phyloP scores from a whole-genome alignment of 1,284 basidiomycete genomes.

The Rhodotorula sp. region DNA sequence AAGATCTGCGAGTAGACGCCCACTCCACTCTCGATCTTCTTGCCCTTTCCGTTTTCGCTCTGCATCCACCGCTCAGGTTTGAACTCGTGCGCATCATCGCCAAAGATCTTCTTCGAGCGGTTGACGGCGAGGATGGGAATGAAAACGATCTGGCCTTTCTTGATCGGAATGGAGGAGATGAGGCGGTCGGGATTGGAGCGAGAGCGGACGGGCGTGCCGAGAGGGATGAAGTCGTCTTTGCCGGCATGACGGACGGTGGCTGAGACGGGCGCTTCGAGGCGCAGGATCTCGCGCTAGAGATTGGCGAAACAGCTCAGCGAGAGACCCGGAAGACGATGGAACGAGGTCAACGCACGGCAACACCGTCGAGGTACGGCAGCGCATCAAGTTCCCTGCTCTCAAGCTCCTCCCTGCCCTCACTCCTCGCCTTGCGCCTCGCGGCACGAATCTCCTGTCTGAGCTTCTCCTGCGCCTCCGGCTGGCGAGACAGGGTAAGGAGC shows the following conservation, averaged over 20 bases:
- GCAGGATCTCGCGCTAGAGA: constrained; percentile 59
- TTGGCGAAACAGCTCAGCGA: not conserved
- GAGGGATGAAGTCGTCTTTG: constrained; percentile 69
- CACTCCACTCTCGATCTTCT: constrained; percentile 24
- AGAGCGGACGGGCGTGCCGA: constrained; percentile 59
- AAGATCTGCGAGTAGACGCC: constrained; percentile 29
- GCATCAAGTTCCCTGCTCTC: constrained; percentile 58
- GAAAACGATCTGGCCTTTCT: constrained; percentile 60
- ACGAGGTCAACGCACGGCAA: constrained; percentile 53
- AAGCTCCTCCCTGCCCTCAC: constrained; percentile 43
- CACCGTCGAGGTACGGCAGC: constrained; percentile 71
- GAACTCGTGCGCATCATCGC: constrained; percentile 64
- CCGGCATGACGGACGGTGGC: constrained; percentile 66
- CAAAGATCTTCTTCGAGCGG: constrained; percentile 62
- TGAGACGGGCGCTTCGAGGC: constrained; percentile 74
- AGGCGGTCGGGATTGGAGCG: constrained; percentile 35
- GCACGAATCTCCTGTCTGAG: constrained; percentile 60
- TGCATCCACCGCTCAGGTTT: constrained; percentile 53
- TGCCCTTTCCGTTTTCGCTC: constrained; percentile 2
- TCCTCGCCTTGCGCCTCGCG: constrained; percentile 44
- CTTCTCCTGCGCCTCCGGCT: constrained; percentile 56
- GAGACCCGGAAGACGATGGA: no score
- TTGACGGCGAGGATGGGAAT: constrained; percentile 67
- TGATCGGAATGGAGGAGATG: constrained; percentile 52
- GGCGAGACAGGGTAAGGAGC: constrained; percentile 61